Base-by-base conservation (phyloP, 2,329 filamentous ascomycete genomes). In the Endoconidiophora polonica region DNA sequence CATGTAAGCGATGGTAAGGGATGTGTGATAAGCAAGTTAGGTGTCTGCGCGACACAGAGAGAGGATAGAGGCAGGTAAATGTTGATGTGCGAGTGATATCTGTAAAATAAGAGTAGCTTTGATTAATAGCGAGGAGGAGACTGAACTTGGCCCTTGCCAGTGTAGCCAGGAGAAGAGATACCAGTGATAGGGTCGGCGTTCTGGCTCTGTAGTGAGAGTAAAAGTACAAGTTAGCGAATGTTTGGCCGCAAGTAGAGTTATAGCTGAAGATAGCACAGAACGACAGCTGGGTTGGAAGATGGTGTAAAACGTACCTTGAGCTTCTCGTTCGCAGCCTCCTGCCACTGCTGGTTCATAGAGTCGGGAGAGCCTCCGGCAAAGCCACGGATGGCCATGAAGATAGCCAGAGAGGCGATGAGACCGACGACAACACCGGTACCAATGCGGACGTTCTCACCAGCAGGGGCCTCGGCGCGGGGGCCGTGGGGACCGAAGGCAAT, bases 401-500 rank as follows among this genome's bases (percentile, higher is more conserved):
- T 55, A 56, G 68, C 74, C 58, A 83, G 67, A 57, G 81, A 81
- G 60, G 72, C 74, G 55, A 68, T 71, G 57, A 93, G 61, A 61
- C 85, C 83, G 60, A 81, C 65, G 54, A 72, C 63, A 52, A 85
- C 81, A 68, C 87, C 84, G 63, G 79, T 70, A 62, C 83, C 74
- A 59, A 96, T 73, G 66, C 81, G 88, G 68, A 77, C 76, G 67
- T 74, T 75, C 75, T 95, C 90, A 61, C 86, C 90, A 57, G 91
- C 83, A 55, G 90, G 86, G 58, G 83, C 67, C 56, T 74, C 71
- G 58, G 90, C 81, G 60, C 91, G 90, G 60, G 91, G 91, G 53
- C 91, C 91, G 69, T 98, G 91, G 63, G 88, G 81, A 58, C 91
- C 91, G 65, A 98, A 98, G 58, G 91, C 88, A 63, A 98, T 94